Conservation (phyloP, 2,329 filamentous ascomycete genomes). For the Fusarium nurragi region DNA sequence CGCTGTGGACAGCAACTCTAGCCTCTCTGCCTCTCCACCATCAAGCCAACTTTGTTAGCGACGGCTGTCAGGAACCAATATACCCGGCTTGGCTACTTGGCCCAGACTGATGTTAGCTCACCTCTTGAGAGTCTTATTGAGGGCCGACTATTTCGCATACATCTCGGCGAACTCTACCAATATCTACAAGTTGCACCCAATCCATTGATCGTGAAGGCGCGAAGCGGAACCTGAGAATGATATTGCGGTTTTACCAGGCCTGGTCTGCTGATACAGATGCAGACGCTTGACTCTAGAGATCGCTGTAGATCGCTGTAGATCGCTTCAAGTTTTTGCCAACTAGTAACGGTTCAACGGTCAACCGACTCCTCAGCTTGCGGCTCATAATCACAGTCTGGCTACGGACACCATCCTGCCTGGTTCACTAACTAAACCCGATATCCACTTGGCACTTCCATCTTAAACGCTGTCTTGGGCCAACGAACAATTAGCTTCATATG, state of each 20-base stretch:
- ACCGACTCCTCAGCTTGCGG: background rate
- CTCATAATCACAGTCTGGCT: background rate
- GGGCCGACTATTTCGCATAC: background rate
- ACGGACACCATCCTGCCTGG: background rate
- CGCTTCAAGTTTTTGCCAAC: background rate
- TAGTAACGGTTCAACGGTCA: background rate
- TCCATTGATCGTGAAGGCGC: no score
- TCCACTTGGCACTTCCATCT: slow-evolving; percentile 6
- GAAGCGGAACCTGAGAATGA: background rate
- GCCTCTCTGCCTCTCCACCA: background rate
- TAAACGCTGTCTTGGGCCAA: slow-evolving; percentile 4
- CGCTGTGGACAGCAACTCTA: background rate
- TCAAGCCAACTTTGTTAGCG: background rate
- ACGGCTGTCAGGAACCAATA: background rate
- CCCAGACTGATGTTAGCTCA: no score
- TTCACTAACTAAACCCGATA: background rate
- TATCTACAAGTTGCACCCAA: background rate
- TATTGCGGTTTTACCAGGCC: background rate
- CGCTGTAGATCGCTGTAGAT: slow-evolving; percentile 1
- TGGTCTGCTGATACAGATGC: background rate
- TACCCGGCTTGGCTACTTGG: background rate
- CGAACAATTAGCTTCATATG: background rate
- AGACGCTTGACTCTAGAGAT: background rate
- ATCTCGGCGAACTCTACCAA: background rate
- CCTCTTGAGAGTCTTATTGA: no score